Evolutionary conservation across 345 rosid species (phyloP), one percentile per base, ranked within the genome.

Genomic region (Psidium friedrichsthalianum): DNA sequence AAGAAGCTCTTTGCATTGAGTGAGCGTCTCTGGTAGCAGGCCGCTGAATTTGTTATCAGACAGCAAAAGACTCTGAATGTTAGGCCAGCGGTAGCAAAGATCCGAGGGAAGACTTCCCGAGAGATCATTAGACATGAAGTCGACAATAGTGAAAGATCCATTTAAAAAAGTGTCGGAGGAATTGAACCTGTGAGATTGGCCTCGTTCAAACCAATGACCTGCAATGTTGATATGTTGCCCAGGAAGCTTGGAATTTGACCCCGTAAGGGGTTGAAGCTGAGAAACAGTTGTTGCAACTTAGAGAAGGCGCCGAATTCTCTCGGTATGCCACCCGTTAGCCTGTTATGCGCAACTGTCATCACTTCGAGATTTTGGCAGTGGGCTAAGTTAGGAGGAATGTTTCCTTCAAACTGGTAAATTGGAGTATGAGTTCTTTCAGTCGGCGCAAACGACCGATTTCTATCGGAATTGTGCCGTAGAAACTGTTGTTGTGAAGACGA

Each of bases 71-170:
- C 5, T 7, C 2, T 16, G 83, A 82, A 82, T 82, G 83, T 82
- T 82, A n/a, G 7, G 83, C 83, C 83, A 82, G 40, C 12, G 57
- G 83, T 13, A 51, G 40, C 83, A 82, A 54, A 82, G 53, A 82
- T 82, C 40, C 12, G 11, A 51, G 22, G 83, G 83, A 54, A 82
- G 83, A 54, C 40, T 82, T 7, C 57, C 83, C 4, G 83, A 49
- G 24, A 82, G 83, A 51, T 27, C 5, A 47, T 51, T 51, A 0
- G 0, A 0, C 40, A 1, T 51, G 42, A 82, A 53, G 8, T 1
- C 4, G 54, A 82, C 54, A 13, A 8, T 51, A 6, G 6, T 51
- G 42, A 82, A 42, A 6, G 57, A 82, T 51, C 0, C 1, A 53
- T 82, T 82, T n/a, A n/a, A 56, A 51, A 82, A 82, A 82, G 56